Conservation (phyloP, 306 rosid genomes). For the Lathyrus oleraceus region DNA sequence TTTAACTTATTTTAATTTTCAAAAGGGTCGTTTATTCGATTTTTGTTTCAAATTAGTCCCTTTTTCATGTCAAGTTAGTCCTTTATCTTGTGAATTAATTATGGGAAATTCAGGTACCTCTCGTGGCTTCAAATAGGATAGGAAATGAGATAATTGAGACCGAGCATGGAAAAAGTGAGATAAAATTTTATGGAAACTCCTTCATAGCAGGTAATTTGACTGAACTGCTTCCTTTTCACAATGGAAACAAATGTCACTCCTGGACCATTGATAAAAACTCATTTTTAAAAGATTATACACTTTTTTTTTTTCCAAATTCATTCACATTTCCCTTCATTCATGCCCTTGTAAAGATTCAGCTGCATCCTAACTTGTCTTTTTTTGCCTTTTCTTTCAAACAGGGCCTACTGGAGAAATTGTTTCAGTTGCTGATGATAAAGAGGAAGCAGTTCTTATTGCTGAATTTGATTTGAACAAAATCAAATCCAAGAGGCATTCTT, state of each 20-base stretch:
- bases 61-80: neutral
- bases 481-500: constrained; percentile 69
- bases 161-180: constrained; percentile 80
- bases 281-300: constrained; percentile 10
- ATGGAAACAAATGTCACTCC: neutral
- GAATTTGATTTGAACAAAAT: constrained; percentile 76
- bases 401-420: constrained; percentile 95
- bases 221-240: constrained; percentile 16
- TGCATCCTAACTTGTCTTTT: too few relatives aligned
- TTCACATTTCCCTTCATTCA: neutral
- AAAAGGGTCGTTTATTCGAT: neutral
- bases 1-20: neutral
- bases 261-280: neutral
- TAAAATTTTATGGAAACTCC: constrained; percentile 87
- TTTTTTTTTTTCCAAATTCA: constrained; percentile 16
- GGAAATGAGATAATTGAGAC: constrained; percentile 88
- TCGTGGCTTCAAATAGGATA: constrained; percentile 90
- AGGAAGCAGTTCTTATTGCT: constrained; percentile 76
- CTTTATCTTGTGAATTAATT: neutral
- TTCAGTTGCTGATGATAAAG: constrained; percentile 68
- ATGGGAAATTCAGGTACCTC: constrained; percentile 71
- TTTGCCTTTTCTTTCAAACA: constrained; percentile 31
- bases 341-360: too few relatives aligned
- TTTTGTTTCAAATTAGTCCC: too few relatives aligned
- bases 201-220: constrained; percentile 76